These are phyloP conservation scores for Helicocarpus griseus DNA, from an alignment of 2,329 filamentous ascomycete genomes.

Conservation along the genomic window DNA sequence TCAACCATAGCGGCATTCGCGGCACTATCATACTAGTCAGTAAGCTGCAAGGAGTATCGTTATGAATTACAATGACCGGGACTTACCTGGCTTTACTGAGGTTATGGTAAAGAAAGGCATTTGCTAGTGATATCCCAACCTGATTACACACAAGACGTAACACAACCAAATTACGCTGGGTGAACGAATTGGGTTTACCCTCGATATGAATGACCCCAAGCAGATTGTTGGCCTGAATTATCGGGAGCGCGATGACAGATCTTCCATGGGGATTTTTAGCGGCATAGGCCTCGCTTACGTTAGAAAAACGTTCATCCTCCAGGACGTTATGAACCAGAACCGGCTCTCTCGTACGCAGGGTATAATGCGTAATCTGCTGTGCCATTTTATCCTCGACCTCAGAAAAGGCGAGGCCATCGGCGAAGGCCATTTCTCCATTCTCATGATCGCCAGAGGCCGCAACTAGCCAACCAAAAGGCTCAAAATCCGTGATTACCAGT, in stretches of 20 bases:
- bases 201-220: conserved; percentile 55
- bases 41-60: not conserved
- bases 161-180: conserved; percentile 46
- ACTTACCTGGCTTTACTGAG: conserved; percentile 46
- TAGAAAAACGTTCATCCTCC: conserved; percentile 56
- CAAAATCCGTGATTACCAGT: conserved; percentile 51
- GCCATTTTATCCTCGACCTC: conserved; percentile 50
- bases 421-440: conserved; percentile 43
- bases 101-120: conserved; percentile 53
- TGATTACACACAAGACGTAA: conserved; percentile 53
- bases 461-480: conserved; percentile 47
- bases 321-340: conserved; percentile 55
- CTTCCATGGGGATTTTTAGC: conserved; percentile 47
- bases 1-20: conserved; percentile 57
- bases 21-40: conserved; percentile 29
- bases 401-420: conserved; percentile 46
- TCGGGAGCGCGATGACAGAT: conserved; percentile 54
- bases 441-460: conserved; percentile 52
- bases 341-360: conserved; percentile 52
- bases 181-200: conserved; percentile 54
- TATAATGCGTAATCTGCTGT: conserved; percentile 53
- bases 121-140: conserved; percentile 54
- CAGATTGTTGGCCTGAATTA: conserved; percentile 50
- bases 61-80: not conserved
- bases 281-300: conserved; percentile 48